Evolutionary conservation across 2,329 filamentous ascomycete species (phyloP).

Genomic region (Aspergillus floridensis): DNA sequence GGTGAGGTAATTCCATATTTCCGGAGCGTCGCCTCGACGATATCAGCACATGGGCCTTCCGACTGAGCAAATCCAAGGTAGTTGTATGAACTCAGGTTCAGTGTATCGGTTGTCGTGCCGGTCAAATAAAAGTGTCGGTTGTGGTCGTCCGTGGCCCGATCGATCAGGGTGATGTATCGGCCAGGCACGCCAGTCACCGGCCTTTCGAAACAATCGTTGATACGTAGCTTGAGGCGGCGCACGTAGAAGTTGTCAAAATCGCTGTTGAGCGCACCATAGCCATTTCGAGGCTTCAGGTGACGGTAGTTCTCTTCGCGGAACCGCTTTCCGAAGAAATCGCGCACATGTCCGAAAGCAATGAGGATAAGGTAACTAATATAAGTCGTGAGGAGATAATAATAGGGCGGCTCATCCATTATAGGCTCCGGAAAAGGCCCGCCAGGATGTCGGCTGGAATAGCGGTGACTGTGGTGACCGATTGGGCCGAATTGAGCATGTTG

Average conservation of each 20-base stretch:
- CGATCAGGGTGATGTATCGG: slow-evolving; percentile 86
- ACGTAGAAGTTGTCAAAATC: slow-evolving; percentile 99
- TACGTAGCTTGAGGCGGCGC: slow-evolving; percentile 83
- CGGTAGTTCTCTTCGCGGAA: slow-evolving; percentile 86
- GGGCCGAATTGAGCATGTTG: slow-evolving; percentile 91
- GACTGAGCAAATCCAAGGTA: slow-evolving; percentile 98
- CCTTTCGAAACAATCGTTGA: slow-evolving; percentile 95
- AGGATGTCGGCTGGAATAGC: slow-evolving; percentile 84
- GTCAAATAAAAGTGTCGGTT: slow-evolving; percentile 87
- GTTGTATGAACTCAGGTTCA: slow-evolving; percentile 99
- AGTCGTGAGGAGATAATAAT: slow-evolving; percentile 94
- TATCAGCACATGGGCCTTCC: slow-evolving; percentile 91
- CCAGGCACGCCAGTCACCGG: slow-evolving; percentile 92
- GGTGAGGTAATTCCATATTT: slow-evolving; percentile 81
- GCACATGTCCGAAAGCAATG: slow-evolving; percentile 90
- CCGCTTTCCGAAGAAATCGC: slow-evolving; percentile 96
- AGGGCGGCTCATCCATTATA: slow-evolving; percentile 90
- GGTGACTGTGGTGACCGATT: slow-evolving; percentile 72
- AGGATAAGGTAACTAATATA: slow-evolving; percentile 97
- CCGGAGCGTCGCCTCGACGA: slow-evolving; percentile 78
- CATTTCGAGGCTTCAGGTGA: slow-evolving; percentile 76
- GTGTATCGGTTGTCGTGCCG: slow-evolving; percentile 85
- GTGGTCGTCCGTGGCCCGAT: slow-evolving; percentile 86
- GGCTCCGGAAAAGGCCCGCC: slow-evolving; percentile 77
- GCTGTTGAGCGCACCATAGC: slow-evolving; percentile 92